Percentiles rank a stretch among this genome's conserved stretches.
phyloP scores from a whole-genome alignment of 805 yeast species.

The Metschnikowia baotianmanensis region DNA sequence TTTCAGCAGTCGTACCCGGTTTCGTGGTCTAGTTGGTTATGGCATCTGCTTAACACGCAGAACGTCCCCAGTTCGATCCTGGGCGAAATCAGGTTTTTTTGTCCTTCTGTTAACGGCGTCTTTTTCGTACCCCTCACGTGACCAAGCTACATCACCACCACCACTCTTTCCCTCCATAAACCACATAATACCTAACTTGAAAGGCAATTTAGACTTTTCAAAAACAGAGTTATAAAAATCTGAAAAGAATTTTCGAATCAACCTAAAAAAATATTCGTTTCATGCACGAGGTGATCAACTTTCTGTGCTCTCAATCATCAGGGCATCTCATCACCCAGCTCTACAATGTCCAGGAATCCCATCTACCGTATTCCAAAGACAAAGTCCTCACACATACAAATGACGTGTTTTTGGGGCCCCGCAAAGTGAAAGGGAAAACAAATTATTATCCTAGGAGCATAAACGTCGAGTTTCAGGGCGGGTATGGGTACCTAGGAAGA shows the following conservation, averaged over 20 bases:
- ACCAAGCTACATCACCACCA: too few relatives aligned
- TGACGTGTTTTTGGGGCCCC: constrained; percentile 35
- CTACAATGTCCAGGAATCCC: constrained; percentile 74
- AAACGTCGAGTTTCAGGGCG: constrained; percentile 78
- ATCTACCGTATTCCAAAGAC: constrained; percentile 47
- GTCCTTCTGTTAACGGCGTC: too few relatives aligned
- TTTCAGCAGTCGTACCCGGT: too few relatives aligned
- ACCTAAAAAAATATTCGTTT: too few relatives aligned
- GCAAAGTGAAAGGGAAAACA: constrained; percentile 28
- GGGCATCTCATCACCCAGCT: constrained; percentile 79
- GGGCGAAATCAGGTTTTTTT: constrained; percentile 28
- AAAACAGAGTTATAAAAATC: too few relatives aligned
- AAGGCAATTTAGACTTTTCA: too few relatives aligned
- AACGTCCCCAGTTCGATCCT: constrained; percentile 28
- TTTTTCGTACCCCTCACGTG: too few relatives aligned
- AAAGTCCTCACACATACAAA: constrained; percentile 49
- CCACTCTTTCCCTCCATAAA: too few relatives aligned
- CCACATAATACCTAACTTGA: too few relatives aligned
- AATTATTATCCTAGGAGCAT: constrained; percentile 75
- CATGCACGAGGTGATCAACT: constrained; percentile 59
- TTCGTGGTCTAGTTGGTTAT: constrained; percentile 26
- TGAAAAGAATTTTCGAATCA: too few relatives aligned
- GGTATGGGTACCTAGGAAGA: constrained; percentile 66
- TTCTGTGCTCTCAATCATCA: constrained; percentile 70
- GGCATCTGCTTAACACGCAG: constrained; percentile 28